Percentiles rank a stretch among this genome's conserved stretches.
These are phyloP conservation scores for Apiotrichum veenhuisii DNA, from an alignment of 1,284 basidiomycete species.

Conservation along the genomic window DNA sequence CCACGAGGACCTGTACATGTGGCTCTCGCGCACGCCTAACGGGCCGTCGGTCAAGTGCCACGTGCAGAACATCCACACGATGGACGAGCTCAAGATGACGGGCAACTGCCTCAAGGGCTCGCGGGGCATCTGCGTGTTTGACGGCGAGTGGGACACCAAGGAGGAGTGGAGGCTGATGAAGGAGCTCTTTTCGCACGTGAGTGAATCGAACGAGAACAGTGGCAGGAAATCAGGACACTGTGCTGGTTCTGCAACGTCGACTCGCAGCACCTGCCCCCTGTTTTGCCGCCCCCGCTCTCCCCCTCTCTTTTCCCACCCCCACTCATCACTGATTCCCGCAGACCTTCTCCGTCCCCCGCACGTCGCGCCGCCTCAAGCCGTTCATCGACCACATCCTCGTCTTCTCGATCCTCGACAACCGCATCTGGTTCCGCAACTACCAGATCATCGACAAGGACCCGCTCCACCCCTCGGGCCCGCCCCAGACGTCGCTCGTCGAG, in stretches of 20 bases:
- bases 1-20: constrained; percentile 94
- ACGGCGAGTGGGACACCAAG: constrained; percentile 84
- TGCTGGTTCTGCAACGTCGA: no score
- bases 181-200: constrained; percentile 92
- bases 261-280: background rate
- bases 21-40: constrained; percentile 96
- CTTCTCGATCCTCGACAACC: constrained; percentile 91
- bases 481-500: constrained; percentile 71
- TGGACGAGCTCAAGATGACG: constrained; percentile 99
- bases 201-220: constrained; percentile 46
- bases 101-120: constrained; percentile 98
- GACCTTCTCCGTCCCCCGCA: constrained; percentile 93
- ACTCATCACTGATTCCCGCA: constrained; percentile 41
- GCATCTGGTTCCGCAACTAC: constrained; percentile 99
- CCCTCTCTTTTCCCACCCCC: background rate
- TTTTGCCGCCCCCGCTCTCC: background rate
- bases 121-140: constrained; percentile 87
- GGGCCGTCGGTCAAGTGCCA: constrained; percentile 96
- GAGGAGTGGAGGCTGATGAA: constrained; percentile 80
- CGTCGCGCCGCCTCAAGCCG: constrained; percentile 85
- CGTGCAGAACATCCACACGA: constrained; percentile 97
- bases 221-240: no score
- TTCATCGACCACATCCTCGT: constrained; percentile 97
- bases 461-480: constrained; percentile 53
- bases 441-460: constrained; percentile 61